Evolutionary conservation across 345 rosid species (phyloP), one percentile per base, ranked within the genome.

Genomic region (Lepidium didymum): DNA sequence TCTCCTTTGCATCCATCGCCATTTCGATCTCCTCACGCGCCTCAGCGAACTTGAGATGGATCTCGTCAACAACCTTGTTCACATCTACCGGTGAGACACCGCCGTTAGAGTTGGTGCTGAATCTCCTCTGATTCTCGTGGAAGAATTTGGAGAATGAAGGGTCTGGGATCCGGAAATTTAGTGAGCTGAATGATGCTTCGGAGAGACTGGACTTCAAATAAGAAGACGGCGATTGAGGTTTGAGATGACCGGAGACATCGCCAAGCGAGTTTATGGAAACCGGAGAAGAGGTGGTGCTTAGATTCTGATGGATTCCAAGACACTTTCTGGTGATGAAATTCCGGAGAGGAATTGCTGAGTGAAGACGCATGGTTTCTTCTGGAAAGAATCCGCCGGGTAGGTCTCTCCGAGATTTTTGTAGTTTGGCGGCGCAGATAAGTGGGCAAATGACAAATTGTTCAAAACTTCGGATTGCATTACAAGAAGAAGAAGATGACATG

Each of bases 21-120:
- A 84, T 81, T 61, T 94, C 96, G 55, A 91, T 87, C 90, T 94
- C 99, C 75, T 94, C 96, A 51, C 99, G 90, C n/a, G 99, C 99
- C 80, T 94, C 97, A 10, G 86, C 99, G 67, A 94, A 94, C 75
- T 87, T 89, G 67, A 86, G 86, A 85, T 94, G 91, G 64, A 94
- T 88, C 80, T 60, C 50, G 78, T 91, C 97, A 34, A 94, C 95
- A 4, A 82, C 88, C 38, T 75, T 82, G 87, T 87, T 84, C 56
- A 81, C 81, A 59, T 94, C 91, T 4, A 75, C 38, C 9, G 70
- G 62, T 15, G 82, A 36, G 15, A 33, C 78, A 4, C 53, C 66
- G 29, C 57, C 16, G 41, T 45, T 47, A 7, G 89, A 75, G 56
- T 56, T 83, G 16, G 77, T 75, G 70, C 84, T 40, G 80, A 18